A percentile compares a stretch with the other conserved stretches of the same genome.
These are phyloP conservation scores for Acorus gramineus DNA, from an alignment of 106 monocot species.

Conservation along the genomic window DNA sequence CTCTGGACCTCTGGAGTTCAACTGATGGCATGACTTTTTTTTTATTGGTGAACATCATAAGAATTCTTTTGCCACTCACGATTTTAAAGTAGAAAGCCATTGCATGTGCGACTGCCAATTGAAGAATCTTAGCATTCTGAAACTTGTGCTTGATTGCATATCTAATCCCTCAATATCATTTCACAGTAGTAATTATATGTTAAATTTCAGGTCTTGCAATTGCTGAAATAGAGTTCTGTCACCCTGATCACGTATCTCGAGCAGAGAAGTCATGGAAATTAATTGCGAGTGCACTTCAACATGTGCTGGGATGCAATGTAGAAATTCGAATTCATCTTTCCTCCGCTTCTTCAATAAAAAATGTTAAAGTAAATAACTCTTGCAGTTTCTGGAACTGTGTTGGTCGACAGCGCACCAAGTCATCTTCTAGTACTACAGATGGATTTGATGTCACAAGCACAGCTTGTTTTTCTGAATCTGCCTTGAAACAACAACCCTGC, in stretches of 20 bases:
- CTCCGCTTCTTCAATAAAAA: slow-evolving; percentile 23
- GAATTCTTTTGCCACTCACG: neutral
- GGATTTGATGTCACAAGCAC: slow-evolving; percentile 14
- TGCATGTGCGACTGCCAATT: no score
- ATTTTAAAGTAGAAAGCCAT: no score
- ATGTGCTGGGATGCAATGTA: slow-evolving; percentile 58
- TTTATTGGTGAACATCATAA: neutral
- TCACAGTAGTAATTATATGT: neutral
- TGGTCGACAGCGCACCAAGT: slow-evolving; percentile 43
- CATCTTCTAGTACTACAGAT: slow-evolving; percentile 39
- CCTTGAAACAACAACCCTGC: slow-evolving; percentile 21
- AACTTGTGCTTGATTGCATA: no score
- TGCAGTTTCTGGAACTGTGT: slow-evolving; percentile 73
- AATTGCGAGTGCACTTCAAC: slow-evolving; percentile 62
- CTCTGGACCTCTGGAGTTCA: neutral
- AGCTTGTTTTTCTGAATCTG: slow-evolving; percentile 7
- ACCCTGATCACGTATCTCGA: slow-evolving; percentile 48
- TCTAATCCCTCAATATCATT: no score
- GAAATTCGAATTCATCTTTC: slow-evolving; percentile 58
- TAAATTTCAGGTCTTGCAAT: slow-evolving; percentile 58
- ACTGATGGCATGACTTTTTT: neutral
- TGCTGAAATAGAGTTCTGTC: slow-evolving; percentile 72
- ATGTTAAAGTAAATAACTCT: slow-evolving; percentile 40
- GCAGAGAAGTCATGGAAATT: slow-evolving; percentile 69
- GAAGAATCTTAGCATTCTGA: no score